A percentile compares a stretch with the other conserved stretches of the same genome.
Evolutionary conservation across 805 yeast species (phyloP).

Genomic region (Cyberlindnera galapagoensis): DNA sequence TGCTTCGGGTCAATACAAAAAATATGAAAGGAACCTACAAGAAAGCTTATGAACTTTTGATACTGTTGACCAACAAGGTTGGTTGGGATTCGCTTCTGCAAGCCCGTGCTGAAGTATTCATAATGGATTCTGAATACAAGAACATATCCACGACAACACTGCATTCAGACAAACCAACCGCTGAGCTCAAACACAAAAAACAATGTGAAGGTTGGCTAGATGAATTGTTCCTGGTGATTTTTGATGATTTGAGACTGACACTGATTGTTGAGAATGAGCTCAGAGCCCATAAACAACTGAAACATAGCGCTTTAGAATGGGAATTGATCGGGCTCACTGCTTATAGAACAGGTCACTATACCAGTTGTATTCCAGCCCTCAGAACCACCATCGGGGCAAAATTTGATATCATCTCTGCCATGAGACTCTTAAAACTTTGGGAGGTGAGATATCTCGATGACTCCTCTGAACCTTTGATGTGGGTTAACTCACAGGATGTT

Average conservation of each 20-base stretch:
- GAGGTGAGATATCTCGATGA: slow-evolving; percentile 7
- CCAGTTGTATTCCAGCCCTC: slow-evolving; percentile 45
- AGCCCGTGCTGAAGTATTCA: slow-evolving; percentile 64
- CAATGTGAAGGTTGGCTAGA: slow-evolving; percentile 78
- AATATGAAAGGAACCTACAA: slow-evolving; percentile 46
- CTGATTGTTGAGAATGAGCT: slow-evolving; percentile 28
- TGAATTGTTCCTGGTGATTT: slow-evolving; percentile 60
- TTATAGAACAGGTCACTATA: slow-evolving; percentile 39
- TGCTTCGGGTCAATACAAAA: slow-evolving; percentile 46
- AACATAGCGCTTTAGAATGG: slow-evolving; percentile 69
- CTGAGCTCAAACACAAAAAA: slow-evolving; percentile 33
- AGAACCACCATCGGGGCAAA: slow-evolving; percentile 48
- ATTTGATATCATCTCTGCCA: slow-evolving; percentile 57
- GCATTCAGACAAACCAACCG: slow-evolving; percentile 6
- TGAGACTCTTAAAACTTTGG: slow-evolving; percentile 40
- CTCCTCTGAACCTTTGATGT: slow-evolving; percentile 16
- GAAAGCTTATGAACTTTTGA: slow-evolving; percentile 62
- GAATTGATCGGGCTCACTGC: slow-evolving; percentile 58
- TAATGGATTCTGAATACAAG: slow-evolving; percentile 72
- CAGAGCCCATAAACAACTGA: slow-evolving; percentile 20
- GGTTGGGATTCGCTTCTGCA: slow-evolving; percentile 82
- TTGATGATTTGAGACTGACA: slow-evolving; percentile 50
- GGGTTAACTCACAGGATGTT: slow-evolving; percentile 1
- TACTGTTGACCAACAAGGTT: slow-evolving; percentile 55
- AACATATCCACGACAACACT: slow-evolving; percentile 21